Evolutionary conservation across 108 stramenopile species (phyloP), one percentile per base, ranked within the genome.

Genomic region (Chaetoceros muelleri): DNA sequence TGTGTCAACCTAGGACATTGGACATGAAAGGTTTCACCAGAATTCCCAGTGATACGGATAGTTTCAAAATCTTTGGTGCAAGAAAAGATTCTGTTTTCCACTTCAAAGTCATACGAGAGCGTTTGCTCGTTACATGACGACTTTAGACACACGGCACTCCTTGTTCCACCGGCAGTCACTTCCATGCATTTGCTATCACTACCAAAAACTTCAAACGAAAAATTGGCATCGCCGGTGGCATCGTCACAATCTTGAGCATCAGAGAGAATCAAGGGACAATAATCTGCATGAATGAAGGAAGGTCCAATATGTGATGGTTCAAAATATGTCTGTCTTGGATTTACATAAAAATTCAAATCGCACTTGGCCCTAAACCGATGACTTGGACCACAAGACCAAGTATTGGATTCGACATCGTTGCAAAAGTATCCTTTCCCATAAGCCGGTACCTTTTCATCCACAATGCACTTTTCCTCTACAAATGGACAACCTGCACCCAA

Each of bases 401-500:
- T n/a, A n/a, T 7, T 49, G 5, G 22, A 24, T 23, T 21, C 23
- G n/a, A 21, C 53, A 28, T 54, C 23, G 23, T 53, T 21, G 51
- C 69, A 70, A 59, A 70, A 70, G 26, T 46, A 13, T 18, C 58
- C 64, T 3, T 40, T 44, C 16, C 52, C 55, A 52, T 64, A 70
- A 24, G 58, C 54, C 0, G 69, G 69, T 3, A 70, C 58, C 10
- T n/a, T 2, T 3, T 70, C 78, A 17, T 68, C 31, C 1, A 56
- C 74, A 26, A 79, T 65, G 51, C 78, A 79, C 28, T 63, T 67
- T 23, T 59, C 63, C 13, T 79, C 62, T 0, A 75, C 19, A 52
- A 79, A 79, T 13, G 62, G 68, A 57, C 78, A 79, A 0, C 78
- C 78, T 25, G 68, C 68, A 7, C 71, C 74, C 20, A 69, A 70